Evolutionary conservation across 352 stramenopile species (phyloP).

Genomic region (Globisporangium paddicum): DNA sequence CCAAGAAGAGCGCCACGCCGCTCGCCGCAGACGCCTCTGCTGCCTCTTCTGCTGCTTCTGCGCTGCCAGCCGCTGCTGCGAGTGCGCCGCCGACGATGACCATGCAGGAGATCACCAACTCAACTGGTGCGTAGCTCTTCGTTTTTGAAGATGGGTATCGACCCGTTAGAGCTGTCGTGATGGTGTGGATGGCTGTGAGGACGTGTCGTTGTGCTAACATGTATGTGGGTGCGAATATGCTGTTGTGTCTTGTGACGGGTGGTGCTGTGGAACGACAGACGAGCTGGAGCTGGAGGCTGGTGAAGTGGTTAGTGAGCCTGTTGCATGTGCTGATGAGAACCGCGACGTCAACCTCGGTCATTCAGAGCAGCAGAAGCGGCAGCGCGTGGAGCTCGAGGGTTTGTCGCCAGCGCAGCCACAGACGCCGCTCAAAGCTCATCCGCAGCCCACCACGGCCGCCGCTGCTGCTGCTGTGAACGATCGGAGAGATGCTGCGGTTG

Average conservation of each 20-base stretch:
- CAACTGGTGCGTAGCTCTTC: conserved; percentile 27
- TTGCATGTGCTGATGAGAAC: conserved; percentile 14
- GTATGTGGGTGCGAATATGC: background rate
- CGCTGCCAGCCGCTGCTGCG: background rate
- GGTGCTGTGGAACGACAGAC: conserved; percentile 19
- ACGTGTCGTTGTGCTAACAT: conserved; percentile 1
- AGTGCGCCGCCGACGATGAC: conserved; percentile 1
- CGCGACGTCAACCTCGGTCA: conserved; percentile 7
- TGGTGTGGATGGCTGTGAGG: background rate
- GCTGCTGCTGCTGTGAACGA: conserved; percentile 14
- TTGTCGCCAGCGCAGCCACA: background rate
- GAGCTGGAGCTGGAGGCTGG: conserved; percentile 48
- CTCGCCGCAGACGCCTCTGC: background rate
- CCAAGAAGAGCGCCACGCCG: conserved; percentile 30
- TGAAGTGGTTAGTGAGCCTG: conserved; percentile 47
- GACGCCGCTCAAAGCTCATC: background rate
- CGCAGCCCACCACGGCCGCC: background rate
- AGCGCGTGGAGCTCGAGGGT: background rate
- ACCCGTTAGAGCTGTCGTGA: background rate
- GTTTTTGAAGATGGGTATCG: background rate
- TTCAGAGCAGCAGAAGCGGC: conserved; percentile 14
- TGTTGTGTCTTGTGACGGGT: background rate
- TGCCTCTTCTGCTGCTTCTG: background rate
- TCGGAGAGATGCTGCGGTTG: conserved; percentile 4
- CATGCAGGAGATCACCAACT: conserved; percentile 45